Evolutionary conservation across 75 land plant species (phyloP).

Genomic region (Pinus taeda): DNA sequence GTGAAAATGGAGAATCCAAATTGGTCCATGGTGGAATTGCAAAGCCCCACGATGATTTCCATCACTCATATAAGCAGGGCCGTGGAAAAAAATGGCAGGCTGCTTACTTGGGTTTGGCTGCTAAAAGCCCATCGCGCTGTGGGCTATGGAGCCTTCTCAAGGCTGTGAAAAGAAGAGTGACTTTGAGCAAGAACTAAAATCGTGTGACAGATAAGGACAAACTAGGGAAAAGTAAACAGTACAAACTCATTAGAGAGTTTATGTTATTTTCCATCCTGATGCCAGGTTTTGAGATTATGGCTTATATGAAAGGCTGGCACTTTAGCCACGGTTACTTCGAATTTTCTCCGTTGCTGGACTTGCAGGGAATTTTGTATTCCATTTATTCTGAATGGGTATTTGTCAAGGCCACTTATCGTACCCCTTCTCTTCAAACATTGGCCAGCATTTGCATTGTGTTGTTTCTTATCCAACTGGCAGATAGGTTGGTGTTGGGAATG

Average conservation of each 20-base stretch:
- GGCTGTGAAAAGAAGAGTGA: slow-evolving; percentile 47
- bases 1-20: too few species aligned
- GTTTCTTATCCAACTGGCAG: slow-evolving; percentile 67
- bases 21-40: too few species aligned
- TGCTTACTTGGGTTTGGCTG: too few species aligned
- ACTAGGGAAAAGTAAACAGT: slow-evolving; percentile 34
- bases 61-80: too few species aligned
- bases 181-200: slow-evolving; percentile 2
- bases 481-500: slow-evolving; percentile 52
- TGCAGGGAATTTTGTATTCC: too few species aligned
- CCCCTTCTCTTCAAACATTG: slow-evolving; percentile 53
- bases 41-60: too few species aligned
- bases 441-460: slow-evolving; percentile 64
- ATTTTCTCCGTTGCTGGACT: too few species aligned
- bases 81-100: too few species aligned
- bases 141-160: slow-evolving; percentile 40
- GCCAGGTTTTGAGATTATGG: slow-evolving; percentile 59
- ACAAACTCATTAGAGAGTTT: slow-evolving; percentile 51
- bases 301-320: slow-evolving; percentile 41
- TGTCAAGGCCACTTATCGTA: slow-evolving; percentile 48
- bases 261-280: slow-evolving; percentile 41
- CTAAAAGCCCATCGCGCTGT: too few species aligned
- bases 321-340: too few species aligned
- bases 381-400: too few species aligned
- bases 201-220: too few species aligned